Conservation (phyloP, 2,329 filamentous ascomycete genomes). For the Diaporthe helianthi region DNA sequence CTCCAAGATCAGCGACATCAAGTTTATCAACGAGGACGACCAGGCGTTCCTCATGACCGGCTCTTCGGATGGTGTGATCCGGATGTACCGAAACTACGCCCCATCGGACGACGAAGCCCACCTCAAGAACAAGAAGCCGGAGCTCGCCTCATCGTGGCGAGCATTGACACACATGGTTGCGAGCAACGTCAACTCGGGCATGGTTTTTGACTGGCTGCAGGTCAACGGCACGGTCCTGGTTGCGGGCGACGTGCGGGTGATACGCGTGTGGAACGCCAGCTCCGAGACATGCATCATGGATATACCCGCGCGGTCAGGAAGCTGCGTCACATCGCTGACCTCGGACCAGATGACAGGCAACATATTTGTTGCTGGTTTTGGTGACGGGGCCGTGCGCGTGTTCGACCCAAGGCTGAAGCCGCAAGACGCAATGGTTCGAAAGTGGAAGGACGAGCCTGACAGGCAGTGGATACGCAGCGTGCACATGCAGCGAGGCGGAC, state of each 20-base stretch:
- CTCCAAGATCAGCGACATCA: slow-evolving; percentile 91
- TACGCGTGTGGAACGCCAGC: slow-evolving; percentile 94
- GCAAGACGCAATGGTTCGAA: slow-evolving; percentile 90
- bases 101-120: slow-evolving; percentile 51
- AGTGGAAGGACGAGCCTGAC: slow-evolving; percentile 89
- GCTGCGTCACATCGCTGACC: slow-evolving; percentile 93
- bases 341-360: slow-evolving; percentile 98
- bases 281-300: slow-evolving; percentile 93
- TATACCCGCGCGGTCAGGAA: slow-evolving; percentile 91
- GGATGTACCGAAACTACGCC: slow-evolving; percentile 93
- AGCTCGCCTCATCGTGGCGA: slow-evolving; percentile 89
- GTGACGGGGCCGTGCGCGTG: slow-evolving; percentile 90
- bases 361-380: slow-evolving; percentile 94
- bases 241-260: slow-evolving; percentile 93
- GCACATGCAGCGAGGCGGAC: slow-evolving; percentile 94
- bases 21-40: slow-evolving; percentile 98
- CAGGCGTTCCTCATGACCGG: slow-evolving; percentile 94
- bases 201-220: slow-evolving; percentile 99
- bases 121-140: slow-evolving; percentile 65
- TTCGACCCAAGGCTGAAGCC: slow-evolving; percentile 89
- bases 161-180: slow-evolving; percentile 93
- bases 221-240: slow-evolving; percentile 95
- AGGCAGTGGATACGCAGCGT: slow-evolving; percentile 95
- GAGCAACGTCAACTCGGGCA: slow-evolving; percentile 90
- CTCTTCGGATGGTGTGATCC: slow-evolving; percentile 92